Base-by-base conservation (phyloP, 192 early-diverging fungal species). In the Coemansia sp. region DNA sequence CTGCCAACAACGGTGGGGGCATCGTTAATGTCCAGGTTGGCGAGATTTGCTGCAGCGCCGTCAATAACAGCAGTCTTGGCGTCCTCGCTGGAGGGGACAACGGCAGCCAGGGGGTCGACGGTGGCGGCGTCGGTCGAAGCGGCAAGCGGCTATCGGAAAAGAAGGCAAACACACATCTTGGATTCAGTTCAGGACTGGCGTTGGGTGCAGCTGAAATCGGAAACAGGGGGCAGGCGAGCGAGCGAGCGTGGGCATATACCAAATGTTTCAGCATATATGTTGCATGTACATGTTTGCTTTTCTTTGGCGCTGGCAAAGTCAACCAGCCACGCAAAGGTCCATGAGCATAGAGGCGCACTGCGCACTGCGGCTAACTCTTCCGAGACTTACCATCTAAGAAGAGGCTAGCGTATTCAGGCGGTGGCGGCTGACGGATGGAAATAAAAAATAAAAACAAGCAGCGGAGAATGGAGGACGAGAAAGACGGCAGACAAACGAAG, bases 51-150 rank as follows among this genome's bases (percentile, higher is more conserved):
- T 34, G 57, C 16, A n/a, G 57, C 57, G 3, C 63, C 63, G 13
- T 43, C 63, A 22, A 64, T 64, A 18, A 43, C 63, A 3, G 63
- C 63, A 12, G 40, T 29, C 63, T 64, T 64, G 63, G 63, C 24
- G 22, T 64, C 63, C n/a, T 41, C 8, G 57, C 57, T 60, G 33
- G 31, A 11, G 57, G 57, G 57, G 38, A 64, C 40, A 64, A 16
- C 63, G 24, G 34, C 62, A 22, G 40, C 36, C 38, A 63, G 62
- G 8, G 62, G 62, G 31, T 29, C 36, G 6, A 27, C 52, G 27
- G 52, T 10, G 22, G 24, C 44, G 15, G 20, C 57, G 16, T n/a
- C 31, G 57, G 57, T 33, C 31, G 57, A 36, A 60, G 16, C 12
- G 57, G 31, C 57, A 31, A 34, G 57, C 16, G 57, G 31, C 57